Base-by-base conservation (phyloP, 257 asterid genomes). In the Ocimum tenuiflorum region DNA sequence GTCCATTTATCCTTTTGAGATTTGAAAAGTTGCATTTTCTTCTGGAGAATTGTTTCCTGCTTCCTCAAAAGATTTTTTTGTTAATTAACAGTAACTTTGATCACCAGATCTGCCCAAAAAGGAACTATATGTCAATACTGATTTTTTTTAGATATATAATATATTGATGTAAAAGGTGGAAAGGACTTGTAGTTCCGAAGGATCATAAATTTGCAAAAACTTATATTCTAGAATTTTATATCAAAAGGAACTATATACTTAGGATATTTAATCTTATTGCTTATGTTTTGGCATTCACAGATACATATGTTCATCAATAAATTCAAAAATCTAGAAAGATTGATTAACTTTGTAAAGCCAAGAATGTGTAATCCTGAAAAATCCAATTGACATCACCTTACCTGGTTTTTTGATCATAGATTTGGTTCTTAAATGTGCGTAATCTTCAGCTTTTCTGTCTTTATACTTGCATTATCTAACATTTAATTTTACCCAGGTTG, bases 401-500 rank as follows among this genome's bases (percentile, higher is more conserved):
- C 51, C 47, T 57, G 71, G 27, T 22, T 43, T 29, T 63, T 17
- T 43, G 64, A n/a, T 38, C 59, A 52, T 31, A 31, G 64, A 43
- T 47, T 18, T 60, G 27, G 38, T 29, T 42, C 17, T 17, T n/a
- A 55, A 49, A 35, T 65, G 51, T 8, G 39, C 47, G 65, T 47
- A 52, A 42, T 51, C 10, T 14, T 46, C 51, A 49, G 23, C 35
- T 67, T 56, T 39, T 69, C 31, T 54, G 11, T 3, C 63, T 38
- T n/a, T n/a, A n/a, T n/a, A 31, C 9, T 2, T 23, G 1, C 7
- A 6, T n/a, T 27, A 14, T 54, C 17, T 9, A 15, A 36, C 11
- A 19, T 36, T 6, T 36, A 38, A 35, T 5, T 5, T 59, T 64
- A 35, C 60, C 17, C 91, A 94, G 99, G 99, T 77, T 94, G 51